phyloP scores from a whole-genome alignment of 768 basidiomycete species.

The Mrakia blollopis region DNA sequence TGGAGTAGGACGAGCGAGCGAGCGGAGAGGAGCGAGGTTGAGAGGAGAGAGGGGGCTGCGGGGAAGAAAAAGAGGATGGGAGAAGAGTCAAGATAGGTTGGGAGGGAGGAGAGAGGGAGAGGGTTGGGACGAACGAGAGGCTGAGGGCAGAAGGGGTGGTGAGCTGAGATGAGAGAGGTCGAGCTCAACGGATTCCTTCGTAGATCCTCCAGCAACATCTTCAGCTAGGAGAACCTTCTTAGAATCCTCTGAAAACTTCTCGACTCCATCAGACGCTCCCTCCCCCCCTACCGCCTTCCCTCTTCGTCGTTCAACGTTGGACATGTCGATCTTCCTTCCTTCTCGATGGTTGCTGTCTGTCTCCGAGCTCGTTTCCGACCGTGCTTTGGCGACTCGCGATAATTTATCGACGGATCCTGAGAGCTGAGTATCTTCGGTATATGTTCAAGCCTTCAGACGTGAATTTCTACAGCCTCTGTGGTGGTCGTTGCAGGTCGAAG shows the following conservation, averaged over 20 bases:
- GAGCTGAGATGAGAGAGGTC: not conserved
- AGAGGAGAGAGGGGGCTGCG: constrained; percentile 37
- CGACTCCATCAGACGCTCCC: not conserved
- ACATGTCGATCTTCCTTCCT: not conserved
- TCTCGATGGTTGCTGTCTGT: not conserved
- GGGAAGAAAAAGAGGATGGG: not conserved
- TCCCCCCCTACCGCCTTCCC: not conserved
- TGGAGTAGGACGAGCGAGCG: constrained; percentile 79
- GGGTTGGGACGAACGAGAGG: not conserved
- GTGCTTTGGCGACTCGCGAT: not conserved
- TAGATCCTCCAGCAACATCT: too few relatives aligned
- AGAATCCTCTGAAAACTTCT: not conserved
- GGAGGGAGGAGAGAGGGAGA: too few relatives aligned
- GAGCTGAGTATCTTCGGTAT: not conserved
- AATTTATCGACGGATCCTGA: not conserved
- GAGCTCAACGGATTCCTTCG: not conserved
- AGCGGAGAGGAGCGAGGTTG: constrained; percentile 51
- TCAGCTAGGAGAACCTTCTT: not conserved
- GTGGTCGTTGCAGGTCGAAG: too few relatives aligned
- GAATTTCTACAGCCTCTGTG: too few relatives aligned
- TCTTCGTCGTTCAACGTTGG: not conserved
- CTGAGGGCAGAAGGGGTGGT: not conserved
- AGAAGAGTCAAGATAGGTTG: too few relatives aligned
- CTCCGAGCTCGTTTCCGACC: not conserved
- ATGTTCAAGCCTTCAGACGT: not conserved